Base-by-base conservation (phyloP, 345 rosid genomes). In the Rhodamnia argentea region DNA sequence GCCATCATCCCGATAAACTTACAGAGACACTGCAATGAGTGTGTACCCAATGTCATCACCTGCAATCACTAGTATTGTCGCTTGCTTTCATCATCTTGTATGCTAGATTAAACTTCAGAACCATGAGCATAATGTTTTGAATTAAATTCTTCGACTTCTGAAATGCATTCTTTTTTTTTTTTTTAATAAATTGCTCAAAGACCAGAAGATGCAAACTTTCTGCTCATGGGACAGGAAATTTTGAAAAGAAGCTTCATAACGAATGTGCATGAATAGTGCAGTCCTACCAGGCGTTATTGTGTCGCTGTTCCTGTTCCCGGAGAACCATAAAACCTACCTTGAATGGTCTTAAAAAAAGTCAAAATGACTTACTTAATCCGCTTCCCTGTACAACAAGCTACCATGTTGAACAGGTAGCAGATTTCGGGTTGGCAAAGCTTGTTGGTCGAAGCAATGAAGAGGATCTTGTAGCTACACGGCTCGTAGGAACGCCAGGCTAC, bases 401-500 rank as follows among this genome's bases (percentile, higher is more conserved):
- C 47, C 78, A 9, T 18, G 78, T 84, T 10, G 40, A 70, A 40
- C 51, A 93, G 96, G 96, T 93, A 86, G 94, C 91, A 54, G 97
- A 94, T 89, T 94, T 94, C 81, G 97, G 97, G 85, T 87, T 93
- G 87, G 95, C 88, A 59, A 94, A 91, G 91, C 93, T 94, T 83
- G 93, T 92, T 47, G 93, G 93, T 84, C 83, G 93, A 89, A 88
- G 88, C 64, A 90, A 83, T 60, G 92, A 92, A 10, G 94, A 93
- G 18, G 95, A 92, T 14, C 83, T 90, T 37, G 87, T 94, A 84
- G 95, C 95, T 32, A 94, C 95, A 1, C 87, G 89, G 47, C 88
- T 94, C 14, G 95, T 94, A 13, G 95, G 97, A 50, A 94, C 94
- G 24, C 97, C 95, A 12, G 95, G 95, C 86, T 94, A 94, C 84